Evolutionary conservation across 495 filamentous ascomycete species (phyloP).

Genomic region (Penicillium ochrochloron): DNA sequence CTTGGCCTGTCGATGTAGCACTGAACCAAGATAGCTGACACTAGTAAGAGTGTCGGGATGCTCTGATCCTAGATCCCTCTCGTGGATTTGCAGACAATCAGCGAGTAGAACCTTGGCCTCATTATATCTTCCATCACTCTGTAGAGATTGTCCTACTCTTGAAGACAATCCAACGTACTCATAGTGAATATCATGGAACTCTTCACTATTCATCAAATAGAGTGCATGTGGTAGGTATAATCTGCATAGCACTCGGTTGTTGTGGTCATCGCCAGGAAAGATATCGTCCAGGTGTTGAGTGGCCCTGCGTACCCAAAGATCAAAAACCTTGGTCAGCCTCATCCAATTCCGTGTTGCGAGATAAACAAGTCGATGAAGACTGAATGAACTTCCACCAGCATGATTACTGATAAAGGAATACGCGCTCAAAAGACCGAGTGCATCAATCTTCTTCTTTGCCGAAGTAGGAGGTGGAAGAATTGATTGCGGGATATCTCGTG

Average conservation of each 20-base stretch:
- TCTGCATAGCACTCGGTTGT: slow-evolving; percentile 32
- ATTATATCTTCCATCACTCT: slow-evolving; percentile 8
- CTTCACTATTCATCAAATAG: not conserved
- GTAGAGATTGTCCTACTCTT: not conserved
- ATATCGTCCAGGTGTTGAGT: slow-evolving; percentile 21
- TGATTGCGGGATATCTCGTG: slow-evolving; percentile 45
- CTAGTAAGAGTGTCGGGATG: slow-evolving; percentile 1
- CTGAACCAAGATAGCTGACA: not conserved
- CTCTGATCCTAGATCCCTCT: not conserved
- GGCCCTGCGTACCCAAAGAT: slow-evolving; percentile 16
- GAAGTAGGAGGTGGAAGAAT: slow-evolving; percentile 28
- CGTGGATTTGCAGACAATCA: not conserved
- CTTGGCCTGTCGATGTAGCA: not conserved
- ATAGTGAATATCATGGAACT: not conserved
- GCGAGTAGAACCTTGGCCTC: not conserved
- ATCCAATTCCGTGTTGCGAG: slow-evolving; percentile 42
- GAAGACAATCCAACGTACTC: not conserved
- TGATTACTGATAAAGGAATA: slow-evolving; percentile 31
- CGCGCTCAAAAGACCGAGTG: slow-evolving; percentile 34
- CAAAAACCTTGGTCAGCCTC: slow-evolving; percentile 19
- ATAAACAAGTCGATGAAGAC: slow-evolving; percentile 44
- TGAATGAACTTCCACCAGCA: slow-evolving; percentile 4
- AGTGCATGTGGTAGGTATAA: slow-evolving; percentile 35
- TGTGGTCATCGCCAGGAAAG: slow-evolving; percentile 29
- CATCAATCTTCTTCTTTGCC: slow-evolving; percentile 24